Base-by-base conservation (phyloP, 1,284 basidiomycete species). In the Puccinia horiana region DNA sequence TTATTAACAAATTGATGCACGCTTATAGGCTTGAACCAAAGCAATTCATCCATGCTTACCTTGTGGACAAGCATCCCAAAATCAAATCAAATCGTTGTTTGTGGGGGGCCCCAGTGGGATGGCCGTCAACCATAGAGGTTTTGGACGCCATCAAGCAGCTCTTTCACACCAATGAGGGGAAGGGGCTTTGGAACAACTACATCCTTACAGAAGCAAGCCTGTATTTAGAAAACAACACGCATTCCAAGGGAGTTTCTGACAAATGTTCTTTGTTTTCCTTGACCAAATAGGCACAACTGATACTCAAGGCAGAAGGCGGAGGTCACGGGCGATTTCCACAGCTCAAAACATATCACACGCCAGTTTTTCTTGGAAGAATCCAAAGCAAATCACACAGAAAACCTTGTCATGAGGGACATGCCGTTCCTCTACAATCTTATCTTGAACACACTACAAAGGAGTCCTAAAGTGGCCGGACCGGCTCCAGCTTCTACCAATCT, bases 201-300 rank as follows among this genome's bases (percentile, higher is more conserved):
- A 70, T 70, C 40, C 67, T 70, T 40, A 23, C 67, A 70, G 67
- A 70, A 37, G 67, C 42, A 20, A 54, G 52, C 20, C n/a, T n/a
- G n/a, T n/a, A n/a, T n/a, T n/a, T n/a, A n/a, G n/a, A 9, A 9
- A 5, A n/a, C 23, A 47, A 9, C 8, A 9, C 16, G 16, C 9
- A 47, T 47, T 8, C 16, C 16, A 16, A n/a, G n/a, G n/a, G n/a
- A n/a, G n/a, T 47, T 47, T 8, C 44, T 47, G 16, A 9, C 16
- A 16, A 9, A 16, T 9, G 16, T 47, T 9, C 16, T 47, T 8
- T 9, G 44, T 8, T 47, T 47, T 16, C 16, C 16, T 47, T 47
- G 8, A 16, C 44, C 16, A n/a, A n/a, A n/a, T n/a, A 54, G 52
- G 52, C 52, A 54, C 52, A 54, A 54, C 5, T 54, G 11, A 54